These are phyloP conservation scores for Selaginella tamariscina DNA, from an alignment of 75 land plant species.

Conservation along the genomic window DNA sequence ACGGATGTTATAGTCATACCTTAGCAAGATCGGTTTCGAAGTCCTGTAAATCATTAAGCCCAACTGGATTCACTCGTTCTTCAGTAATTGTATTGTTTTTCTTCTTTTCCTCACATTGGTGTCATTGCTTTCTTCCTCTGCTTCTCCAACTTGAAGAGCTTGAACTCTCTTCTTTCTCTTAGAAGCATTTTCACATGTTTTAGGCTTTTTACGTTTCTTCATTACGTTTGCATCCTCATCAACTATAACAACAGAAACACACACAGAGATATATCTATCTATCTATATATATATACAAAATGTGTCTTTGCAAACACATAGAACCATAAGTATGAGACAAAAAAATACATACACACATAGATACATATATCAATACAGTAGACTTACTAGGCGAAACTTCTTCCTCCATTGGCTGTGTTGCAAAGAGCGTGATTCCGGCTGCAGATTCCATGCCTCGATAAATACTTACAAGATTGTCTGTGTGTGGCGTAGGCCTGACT, in stretches of 20 bases:
- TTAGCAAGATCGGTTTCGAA: background rate
- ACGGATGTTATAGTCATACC: no score
- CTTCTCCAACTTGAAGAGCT: background rate
- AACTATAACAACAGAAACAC: no score
- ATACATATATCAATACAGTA: no score
- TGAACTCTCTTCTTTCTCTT: slow-evolving; percentile 15
- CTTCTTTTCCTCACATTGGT: slow-evolving; percentile 5
- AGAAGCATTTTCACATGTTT: background rate
- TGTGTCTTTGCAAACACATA: no score
- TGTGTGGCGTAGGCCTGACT: slow-evolving; percentile 64
- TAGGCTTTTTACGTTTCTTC: no score
- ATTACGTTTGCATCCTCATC: no score
- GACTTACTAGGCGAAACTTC: background rate
- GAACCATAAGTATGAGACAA: background rate
- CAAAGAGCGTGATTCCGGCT: slow-evolving; percentile 40
- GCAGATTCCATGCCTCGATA: slow-evolving; percentile 65
- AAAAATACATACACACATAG: no score
- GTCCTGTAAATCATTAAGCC: background rate
- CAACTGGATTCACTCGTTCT: background rate
- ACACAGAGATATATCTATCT: no score
- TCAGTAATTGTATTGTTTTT: background rate
- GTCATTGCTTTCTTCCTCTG: background rate
- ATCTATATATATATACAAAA: no score
- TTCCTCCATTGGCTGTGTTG: slow-evolving; percentile 23
- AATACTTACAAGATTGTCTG: slow-evolving; percentile 67